Evolutionary conservation across 176 grass and related monocot species (phyloP).

Genomic region (Carex kokanica): DNA sequence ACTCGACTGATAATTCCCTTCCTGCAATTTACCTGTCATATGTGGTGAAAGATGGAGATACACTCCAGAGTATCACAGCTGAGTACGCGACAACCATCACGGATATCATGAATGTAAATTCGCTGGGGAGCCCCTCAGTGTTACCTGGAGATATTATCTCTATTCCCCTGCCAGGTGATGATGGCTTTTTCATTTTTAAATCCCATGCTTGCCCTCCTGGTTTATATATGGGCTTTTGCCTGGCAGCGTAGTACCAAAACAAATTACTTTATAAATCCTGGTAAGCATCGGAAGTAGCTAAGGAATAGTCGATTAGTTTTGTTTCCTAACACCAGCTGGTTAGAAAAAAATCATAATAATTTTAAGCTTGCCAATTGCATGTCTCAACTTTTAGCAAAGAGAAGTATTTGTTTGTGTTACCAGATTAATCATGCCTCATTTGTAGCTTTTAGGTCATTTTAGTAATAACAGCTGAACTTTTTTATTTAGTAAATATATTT

Average conservation of each 20-base stretch:
- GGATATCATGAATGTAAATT: constrained; percentile 65
- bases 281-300: not conserved
- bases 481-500: not conserved
- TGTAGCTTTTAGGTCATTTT: not conserved
- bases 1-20: constrained; percentile 49
- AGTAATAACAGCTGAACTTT: not conserved
- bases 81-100: constrained; percentile 52
- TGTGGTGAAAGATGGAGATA: constrained; percentile 50
- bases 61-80: constrained; percentile 44
- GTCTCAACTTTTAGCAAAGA: not conserved
- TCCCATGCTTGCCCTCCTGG: not conserved
- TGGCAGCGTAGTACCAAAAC: not conserved
- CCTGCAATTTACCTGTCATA: constrained; percentile 76
- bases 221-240: not conserved
- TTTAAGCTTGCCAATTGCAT: not conserved
- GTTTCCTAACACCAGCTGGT: not conserved
- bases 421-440: not conserved
- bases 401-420: not conserved
- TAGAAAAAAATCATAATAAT: not conserved
- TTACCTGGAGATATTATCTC: constrained; percentile 74
- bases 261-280: not conserved
- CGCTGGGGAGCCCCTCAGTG: constrained; percentile 48
- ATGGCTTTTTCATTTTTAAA: not conserved
- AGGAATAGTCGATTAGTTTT: not conserved
- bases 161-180: constrained; percentile 61